phyloP scores from a whole-genome alignment of 306 rosid genomes.

The Prunus persica region DNA sequence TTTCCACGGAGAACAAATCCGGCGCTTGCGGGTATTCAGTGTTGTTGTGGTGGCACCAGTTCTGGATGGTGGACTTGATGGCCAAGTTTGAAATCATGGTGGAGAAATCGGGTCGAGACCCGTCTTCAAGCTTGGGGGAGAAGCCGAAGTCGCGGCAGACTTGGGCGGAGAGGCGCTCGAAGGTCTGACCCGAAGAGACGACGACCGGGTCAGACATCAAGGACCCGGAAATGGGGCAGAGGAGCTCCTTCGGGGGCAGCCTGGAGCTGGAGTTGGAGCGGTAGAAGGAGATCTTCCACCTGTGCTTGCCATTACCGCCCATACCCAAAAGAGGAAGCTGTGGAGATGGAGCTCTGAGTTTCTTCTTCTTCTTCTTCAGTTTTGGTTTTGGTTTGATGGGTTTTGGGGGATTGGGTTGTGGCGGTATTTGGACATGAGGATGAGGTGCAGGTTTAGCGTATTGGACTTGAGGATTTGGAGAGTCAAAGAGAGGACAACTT shows the following conservation, averaged over 20 bases:
- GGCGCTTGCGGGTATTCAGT: constrained; percentile 43
- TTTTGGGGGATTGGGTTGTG: not conserved
- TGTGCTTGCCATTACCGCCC: constrained; percentile 77
- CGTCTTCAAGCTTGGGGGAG: constrained; percentile 52
- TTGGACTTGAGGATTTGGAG: not conserved
- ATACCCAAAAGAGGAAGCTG: not conserved
- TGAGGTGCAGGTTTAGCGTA: not conserved
- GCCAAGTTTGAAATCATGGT: constrained; percentile 55
- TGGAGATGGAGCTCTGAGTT: not conserved
- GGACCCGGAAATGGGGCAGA: constrained; percentile 61
- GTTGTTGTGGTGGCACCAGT: constrained; percentile 57
- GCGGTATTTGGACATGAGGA: not conserved
- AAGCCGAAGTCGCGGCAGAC: constrained; percentile 53
- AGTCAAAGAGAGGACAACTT: not conserved
- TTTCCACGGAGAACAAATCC: constrained; percentile 49
- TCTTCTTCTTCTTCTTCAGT: too few relatives aligned
- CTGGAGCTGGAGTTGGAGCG: constrained; percentile 47
- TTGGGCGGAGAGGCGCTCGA: constrained; percentile 66
- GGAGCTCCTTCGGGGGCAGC: constrained; percentile 54
- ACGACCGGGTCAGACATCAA: constrained; percentile 94
- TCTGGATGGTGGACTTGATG: constrained; percentile 51
- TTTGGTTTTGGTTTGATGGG: not conserved
- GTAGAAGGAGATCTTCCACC: constrained; percentile 66
- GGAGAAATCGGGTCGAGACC: constrained; percentile 76
- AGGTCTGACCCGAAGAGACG: constrained; percentile 84